Evolutionary conservation across 345 rosid species (phyloP).

Genomic region (Streptanthus diversifolius): DNA sequence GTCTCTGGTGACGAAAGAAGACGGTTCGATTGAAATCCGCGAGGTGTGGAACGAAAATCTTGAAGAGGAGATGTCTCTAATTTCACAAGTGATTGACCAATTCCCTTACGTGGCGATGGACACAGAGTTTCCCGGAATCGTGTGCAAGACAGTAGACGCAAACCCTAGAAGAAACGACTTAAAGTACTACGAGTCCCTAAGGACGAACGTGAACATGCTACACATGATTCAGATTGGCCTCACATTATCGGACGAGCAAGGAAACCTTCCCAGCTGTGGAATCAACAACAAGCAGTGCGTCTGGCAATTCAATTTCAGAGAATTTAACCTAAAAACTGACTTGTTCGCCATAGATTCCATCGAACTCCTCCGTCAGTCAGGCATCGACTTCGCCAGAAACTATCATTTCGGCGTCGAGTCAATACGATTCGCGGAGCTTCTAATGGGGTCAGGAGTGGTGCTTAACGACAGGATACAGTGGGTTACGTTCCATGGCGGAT

Average conservation of each 20-base stretch:
- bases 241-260: slow-evolving; percentile 62
- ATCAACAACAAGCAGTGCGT: slow-evolving; percentile 54
- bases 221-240: slow-evolving; percentile 86
- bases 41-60: slow-evolving; percentile 74
- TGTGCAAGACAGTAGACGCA: slow-evolving; percentile 53
- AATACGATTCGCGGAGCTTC: slow-evolving; percentile 49
- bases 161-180: slow-evolving; percentile 42
- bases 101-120: slow-evolving; percentile 79
- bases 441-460: slow-evolving; percentile 75
- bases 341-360: slow-evolving; percentile 65
- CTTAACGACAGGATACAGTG: slow-evolving; percentile 65
- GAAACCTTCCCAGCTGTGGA: slow-evolving; percentile 72
- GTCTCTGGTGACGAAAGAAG: slow-evolving; percentile 50
- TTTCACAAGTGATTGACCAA: slow-evolving; percentile 50
- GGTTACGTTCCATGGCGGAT: slow-evolving; percentile 90
- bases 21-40: slow-evolving; percentile 65
- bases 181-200: slow-evolving; percentile 62
- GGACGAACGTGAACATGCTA: slow-evolving; percentile 63
- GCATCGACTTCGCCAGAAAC: slow-evolving; percentile 63
- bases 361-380: slow-evolving; percentile 52
- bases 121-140: slow-evolving; percentile 82
- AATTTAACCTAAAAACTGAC: slow-evolving; percentile 55
- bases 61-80: slow-evolving; percentile 49
- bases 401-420: slow-evolving; percentile 56
- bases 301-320: slow-evolving; percentile 87